Percentiles rank a stretch among this genome's conserved stretches.
Conservation (phyloP, 192 early-diverging fungal species). For the Linnemannia schmuckeri region DNA sequence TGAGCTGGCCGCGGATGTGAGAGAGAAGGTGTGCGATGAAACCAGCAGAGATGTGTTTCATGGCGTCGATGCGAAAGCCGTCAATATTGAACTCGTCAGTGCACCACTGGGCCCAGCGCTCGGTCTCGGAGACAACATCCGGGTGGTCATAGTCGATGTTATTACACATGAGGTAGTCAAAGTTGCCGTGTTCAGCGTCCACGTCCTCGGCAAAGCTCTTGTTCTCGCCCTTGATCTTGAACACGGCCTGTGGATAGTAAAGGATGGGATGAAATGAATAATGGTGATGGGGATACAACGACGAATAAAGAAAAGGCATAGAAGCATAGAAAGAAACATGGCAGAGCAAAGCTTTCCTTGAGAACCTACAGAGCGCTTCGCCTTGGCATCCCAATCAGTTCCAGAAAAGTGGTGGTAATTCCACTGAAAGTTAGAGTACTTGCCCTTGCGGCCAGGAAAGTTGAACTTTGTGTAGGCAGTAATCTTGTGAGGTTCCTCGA, state of each 20-base stretch:
- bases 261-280: not conserved
- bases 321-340: not conserved
- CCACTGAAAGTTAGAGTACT: conserved; percentile 61
- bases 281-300: not conserved
- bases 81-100: conserved; percentile 30
- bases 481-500: conserved; percentile 54
- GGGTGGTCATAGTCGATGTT: conserved; percentile 55
- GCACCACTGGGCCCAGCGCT: conserved; percentile 39
- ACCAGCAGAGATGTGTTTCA: conserved; percentile 33
- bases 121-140: conserved; percentile 36
- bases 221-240: conserved; percentile 59
- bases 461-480: conserved; percentile 60
- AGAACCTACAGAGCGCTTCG: conserved; percentile 28
- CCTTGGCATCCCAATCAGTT: conserved; percentile 60
- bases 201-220: conserved; percentile 65
- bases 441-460: conserved; percentile 54
- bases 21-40: conserved; percentile 33
- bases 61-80: conserved; percentile 40
- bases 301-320: not conserved
- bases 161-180: conserved; percentile 63
- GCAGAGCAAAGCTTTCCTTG: not conserved
- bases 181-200: conserved; percentile 61
- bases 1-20: conserved; percentile 17
- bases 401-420: conserved; percentile 58
- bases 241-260: conserved; percentile 41